These are phyloP conservation scores for Azolla pinnata DNA, from an alignment of 75 land plant genomes.

Conservation along the genomic window DNA sequence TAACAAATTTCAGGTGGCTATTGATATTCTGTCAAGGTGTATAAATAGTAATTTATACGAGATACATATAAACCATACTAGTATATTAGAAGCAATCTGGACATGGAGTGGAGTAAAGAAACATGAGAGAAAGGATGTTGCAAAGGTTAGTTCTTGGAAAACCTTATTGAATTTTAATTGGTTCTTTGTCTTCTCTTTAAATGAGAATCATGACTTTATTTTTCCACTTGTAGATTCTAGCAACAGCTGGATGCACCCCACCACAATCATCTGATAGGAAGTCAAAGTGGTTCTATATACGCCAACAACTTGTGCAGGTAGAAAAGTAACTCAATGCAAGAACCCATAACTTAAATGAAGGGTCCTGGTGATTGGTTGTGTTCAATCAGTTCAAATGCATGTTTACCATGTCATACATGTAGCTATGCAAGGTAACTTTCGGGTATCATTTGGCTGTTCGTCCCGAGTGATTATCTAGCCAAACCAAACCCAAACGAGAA, in stretches of 20 bases:
- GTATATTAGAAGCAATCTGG: conserved; percentile 71
- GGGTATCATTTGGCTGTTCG: too few relatives aligned
- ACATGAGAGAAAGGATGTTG: conserved; percentile 58
- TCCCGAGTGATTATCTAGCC: too few relatives aligned
- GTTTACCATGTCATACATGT: too few relatives aligned
- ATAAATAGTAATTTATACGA: conserved; percentile 39
- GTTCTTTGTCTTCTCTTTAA: too few relatives aligned
- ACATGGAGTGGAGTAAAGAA: conserved; percentile 70
- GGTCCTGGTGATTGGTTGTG: too few relatives aligned
- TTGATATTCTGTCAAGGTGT: conserved; percentile 51
- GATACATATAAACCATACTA: conserved; percentile 72
- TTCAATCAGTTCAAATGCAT: too few relatives aligned
- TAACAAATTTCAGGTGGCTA: conserved; percentile 43
- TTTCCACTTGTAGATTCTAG: conserved; percentile 47
- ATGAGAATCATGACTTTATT: neutral
- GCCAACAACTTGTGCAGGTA: conserved; percentile 89
- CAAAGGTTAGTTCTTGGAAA: conserved; percentile 48
- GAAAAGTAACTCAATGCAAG: too few relatives aligned
- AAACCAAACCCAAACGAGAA: too few relatives aligned
- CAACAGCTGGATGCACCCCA: conserved; percentile 42
- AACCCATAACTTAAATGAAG: too few relatives aligned
- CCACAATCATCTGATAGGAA: conserved; percentile 75
- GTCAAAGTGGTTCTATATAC: conserved; percentile 65
- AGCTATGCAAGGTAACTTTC: too few relatives aligned
- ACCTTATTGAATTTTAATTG: neutral